A percentile compares a stretch with the other conserved stretches of the same genome.
Evolutionary conservation across 192 early-diverging fungal species (phyloP).

Genomic region (Backusella australiensis): DNA sequence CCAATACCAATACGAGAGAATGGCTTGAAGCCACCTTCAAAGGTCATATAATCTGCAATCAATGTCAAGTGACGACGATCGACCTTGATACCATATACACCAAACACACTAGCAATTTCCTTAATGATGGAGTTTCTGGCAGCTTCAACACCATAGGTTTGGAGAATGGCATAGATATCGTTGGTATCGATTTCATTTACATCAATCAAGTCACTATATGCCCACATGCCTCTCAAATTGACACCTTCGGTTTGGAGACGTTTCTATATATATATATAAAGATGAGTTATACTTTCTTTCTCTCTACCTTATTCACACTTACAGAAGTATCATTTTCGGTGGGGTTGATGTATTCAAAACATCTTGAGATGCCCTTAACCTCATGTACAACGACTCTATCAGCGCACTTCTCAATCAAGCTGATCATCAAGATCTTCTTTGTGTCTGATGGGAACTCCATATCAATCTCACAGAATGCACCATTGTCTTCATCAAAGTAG

Average conservation of each 20-base stretch:
- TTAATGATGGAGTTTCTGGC: constrained; percentile 89
- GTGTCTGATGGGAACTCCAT: constrained; percentile 84
- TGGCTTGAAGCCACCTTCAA: constrained; percentile 97
- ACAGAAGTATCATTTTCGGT: constrained; percentile 75
- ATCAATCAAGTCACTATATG: constrained; percentile 73
- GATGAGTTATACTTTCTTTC: not conserved
- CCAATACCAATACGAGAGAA: constrained; percentile 95
- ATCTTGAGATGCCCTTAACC: constrained; percentile 75
- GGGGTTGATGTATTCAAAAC: constrained; percentile 80
- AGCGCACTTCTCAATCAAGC: constrained; percentile 76
- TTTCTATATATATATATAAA: constrained; percentile 23
- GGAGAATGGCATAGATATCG: constrained; percentile 92
- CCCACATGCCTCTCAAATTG: constrained; percentile 93
- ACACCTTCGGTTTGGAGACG: constrained; percentile 85
- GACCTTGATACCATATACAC: constrained; percentile 90
- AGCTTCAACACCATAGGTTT: constrained; percentile 97
- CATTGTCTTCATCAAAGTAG: constrained; percentile 64
- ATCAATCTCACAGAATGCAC: constrained; percentile 78
- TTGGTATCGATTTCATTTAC: constrained; percentile 89
- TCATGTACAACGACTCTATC: constrained; percentile 79
- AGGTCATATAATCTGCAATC: constrained; percentile 99
- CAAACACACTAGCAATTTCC: constrained; percentile 91
- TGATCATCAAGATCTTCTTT: constrained; percentile 94
- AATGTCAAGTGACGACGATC: constrained; percentile 93
- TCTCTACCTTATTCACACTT: constrained; percentile 9